Conservation (phyloP, 371 early-diverging fungal genomes). For the Apophysomyces variabilis region DNA sequence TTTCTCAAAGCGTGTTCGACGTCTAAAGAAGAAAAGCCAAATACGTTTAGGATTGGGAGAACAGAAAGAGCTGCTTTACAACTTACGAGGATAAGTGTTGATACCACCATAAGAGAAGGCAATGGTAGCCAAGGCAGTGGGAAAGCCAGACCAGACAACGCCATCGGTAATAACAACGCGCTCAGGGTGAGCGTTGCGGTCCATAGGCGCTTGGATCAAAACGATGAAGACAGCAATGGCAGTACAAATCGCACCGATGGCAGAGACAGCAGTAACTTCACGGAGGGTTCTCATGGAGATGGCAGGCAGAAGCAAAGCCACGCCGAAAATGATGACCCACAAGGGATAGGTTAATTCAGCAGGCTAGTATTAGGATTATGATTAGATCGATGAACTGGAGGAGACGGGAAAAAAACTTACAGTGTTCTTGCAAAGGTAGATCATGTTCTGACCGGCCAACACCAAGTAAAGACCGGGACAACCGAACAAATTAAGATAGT, state of each 20-base stretch:
- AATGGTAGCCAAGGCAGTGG: constrained; percentile 58
- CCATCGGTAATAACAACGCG: constrained; percentile 19
- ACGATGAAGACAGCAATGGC: constrained; percentile 56
- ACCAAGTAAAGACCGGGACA: constrained; percentile 81
- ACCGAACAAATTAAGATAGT: constrained; percentile 72
- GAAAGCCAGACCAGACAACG: constrained; percentile 53
- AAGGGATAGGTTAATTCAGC: constrained; percentile 27
- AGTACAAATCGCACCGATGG: constrained; percentile 55
- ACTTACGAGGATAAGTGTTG: constrained; percentile 51
- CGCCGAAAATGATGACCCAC: constrained; percentile 72
- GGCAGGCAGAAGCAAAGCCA: constrained; percentile 73
- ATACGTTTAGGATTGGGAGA: not conserved
- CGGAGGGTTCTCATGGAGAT: constrained; percentile 74
- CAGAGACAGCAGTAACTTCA: constrained; percentile 70
- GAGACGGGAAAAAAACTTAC: constrained; percentile 16
- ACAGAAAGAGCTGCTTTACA: not conserved
- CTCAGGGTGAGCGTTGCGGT: constrained; percentile 23
- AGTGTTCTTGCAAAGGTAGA: constrained; percentile 49
- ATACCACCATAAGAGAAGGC: constrained; percentile 57
- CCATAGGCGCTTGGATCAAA: constrained; percentile 46
- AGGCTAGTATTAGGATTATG: constrained; percentile 2
- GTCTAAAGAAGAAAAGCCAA: constrained; percentile 20
- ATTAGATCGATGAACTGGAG: constrained; percentile 1
- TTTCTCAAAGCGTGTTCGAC: constrained; percentile 79
- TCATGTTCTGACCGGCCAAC: constrained; percentile 69